phyloP scores from a whole-genome alignment of 768 basidiomycete genomes.

The Podaxis carcinomalis region DNA sequence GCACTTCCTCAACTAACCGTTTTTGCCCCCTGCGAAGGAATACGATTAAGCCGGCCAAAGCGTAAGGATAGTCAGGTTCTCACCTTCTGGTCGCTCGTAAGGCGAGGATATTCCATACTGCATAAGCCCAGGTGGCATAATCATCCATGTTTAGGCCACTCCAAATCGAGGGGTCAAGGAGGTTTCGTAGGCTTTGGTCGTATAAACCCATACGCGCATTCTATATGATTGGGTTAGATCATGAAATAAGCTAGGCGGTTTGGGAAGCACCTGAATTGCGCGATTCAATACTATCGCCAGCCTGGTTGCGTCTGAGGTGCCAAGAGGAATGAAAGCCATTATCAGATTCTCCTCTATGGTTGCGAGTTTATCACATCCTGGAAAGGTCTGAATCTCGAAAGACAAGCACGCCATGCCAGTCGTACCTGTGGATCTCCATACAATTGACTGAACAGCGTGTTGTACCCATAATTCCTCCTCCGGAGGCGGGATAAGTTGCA shows the following conservation, averaged over 20 bases:
- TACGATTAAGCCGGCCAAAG: background rate
- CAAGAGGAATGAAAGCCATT: constrained; percentile 56
- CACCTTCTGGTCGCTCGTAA: constrained; percentile 69
- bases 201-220: constrained; percentile 67
- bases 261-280: constrained; percentile 53
- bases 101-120: constrained; percentile 75
- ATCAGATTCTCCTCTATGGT: constrained; percentile 67
- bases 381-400: constrained; percentile 6
- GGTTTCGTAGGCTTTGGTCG: constrained; percentile 51
- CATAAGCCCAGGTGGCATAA: constrained; percentile 68
- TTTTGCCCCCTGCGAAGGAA: constrained; percentile 51
- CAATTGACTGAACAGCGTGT: constrained; percentile 68
- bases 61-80: constrained; percentile 9
- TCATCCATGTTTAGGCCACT: constrained; percentile 57
- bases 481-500: constrained; percentile 40
- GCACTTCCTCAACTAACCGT: constrained; percentile 60
- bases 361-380: constrained; percentile 67
- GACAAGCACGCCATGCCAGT: background rate
- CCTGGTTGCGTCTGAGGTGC: constrained; percentile 56
- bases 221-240: constrained; percentile 29
- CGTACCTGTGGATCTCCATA: constrained; percentile 70
- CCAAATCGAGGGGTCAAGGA: constrained; percentile 73
- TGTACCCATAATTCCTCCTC: constrained; percentile 67
- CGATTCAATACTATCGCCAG: constrained; percentile 60
- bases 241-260: constrained; percentile 2